These are phyloP conservation scores for Suhomyces maxii DNA, from an alignment of 1,139 yeast species.

Conservation along the genomic window DNA sequence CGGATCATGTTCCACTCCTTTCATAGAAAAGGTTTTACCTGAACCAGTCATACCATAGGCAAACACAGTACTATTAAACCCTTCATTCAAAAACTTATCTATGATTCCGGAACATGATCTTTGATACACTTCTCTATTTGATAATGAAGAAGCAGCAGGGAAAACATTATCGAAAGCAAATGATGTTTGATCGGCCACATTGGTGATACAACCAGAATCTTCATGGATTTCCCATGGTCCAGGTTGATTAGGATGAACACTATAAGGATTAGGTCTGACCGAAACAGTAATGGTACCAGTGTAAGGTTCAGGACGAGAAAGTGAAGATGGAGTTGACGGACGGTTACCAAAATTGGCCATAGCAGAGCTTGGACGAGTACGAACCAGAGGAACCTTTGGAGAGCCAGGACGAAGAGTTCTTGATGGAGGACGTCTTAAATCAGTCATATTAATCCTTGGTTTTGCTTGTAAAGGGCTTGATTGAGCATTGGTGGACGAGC, in stretches of 20 bases:
- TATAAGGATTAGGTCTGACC: constrained; percentile 54
- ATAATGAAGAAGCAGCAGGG: constrained; percentile 40
- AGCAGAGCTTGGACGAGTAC: constrained; percentile 40
- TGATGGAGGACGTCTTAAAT: constrained; percentile 24
- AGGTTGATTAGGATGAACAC: constrained; percentile 22
- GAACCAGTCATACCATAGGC: constrained; percentile 97
- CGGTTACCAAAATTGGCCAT: constrained; percentile 31
- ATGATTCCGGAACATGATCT: constrained; percentile 63
- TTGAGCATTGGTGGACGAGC: constrained; percentile 5
- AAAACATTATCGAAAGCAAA: constrained; percentile 81
- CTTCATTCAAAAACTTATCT: constrained; percentile 61
- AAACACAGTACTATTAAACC: constrained; percentile 85
- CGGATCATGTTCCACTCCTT: constrained; percentile 65
- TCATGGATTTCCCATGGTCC: constrained; percentile 48
- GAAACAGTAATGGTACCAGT: constrained; percentile 54
- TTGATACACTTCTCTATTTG: constrained; percentile 62
- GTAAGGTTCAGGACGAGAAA: constrained; percentile 37
- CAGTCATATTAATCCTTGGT: constrained; percentile 13
- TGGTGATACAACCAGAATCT: constrained; percentile 41
- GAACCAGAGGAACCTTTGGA: constrained; percentile 15
- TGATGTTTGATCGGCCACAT: constrained; percentile 50
- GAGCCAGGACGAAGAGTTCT: constrained; percentile 21
- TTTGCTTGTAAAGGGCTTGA: constrained; percentile 10
- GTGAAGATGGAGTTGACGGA: constrained; percentile 41
- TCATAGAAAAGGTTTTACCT: constrained; percentile 92